A percentile compares a stretch with the other conserved stretches of the same genome.
Conservation (phyloP, 139 green algal species). For the Bryopsis sp. region DNA sequence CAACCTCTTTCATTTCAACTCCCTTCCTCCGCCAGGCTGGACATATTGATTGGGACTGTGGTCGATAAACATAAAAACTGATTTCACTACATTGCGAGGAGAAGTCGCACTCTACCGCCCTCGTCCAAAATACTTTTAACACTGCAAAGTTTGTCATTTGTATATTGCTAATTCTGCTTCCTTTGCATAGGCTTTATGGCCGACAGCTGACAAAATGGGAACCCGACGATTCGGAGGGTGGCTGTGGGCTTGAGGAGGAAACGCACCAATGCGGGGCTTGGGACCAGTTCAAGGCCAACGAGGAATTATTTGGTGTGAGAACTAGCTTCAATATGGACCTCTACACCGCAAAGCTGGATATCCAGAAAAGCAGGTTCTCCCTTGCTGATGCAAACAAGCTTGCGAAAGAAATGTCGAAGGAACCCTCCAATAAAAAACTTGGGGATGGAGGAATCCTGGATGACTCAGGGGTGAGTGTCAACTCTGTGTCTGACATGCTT, state of each 20-base stretch:
- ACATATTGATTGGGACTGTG: no score
- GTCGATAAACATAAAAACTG: no score
- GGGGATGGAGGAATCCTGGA: constrained; percentile 1
- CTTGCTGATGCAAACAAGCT: constrained; percentile 9
- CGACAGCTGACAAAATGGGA: constrained; percentile 68
- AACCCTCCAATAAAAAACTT: neutral
- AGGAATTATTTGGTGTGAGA: constrained; percentile 70
- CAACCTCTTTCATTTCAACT: no score
- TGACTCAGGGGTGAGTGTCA: constrained; percentile 11
- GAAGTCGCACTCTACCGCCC: no score
- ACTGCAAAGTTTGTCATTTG: no score
- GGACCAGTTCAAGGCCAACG: constrained; percentile 89
- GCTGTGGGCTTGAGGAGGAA: constrained; percentile 22
- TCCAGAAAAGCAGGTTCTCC: neutral
- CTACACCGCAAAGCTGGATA: constrained; percentile 60
- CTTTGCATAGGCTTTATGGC: constrained; percentile 19
- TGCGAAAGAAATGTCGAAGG: neutral
- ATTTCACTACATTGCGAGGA: no score
- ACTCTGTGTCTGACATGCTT: neutral
- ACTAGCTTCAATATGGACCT: constrained; percentile 71
- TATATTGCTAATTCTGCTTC: no score
- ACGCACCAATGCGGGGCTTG: constrained; percentile 33
- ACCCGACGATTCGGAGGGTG: constrained; percentile 30
- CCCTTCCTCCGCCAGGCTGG: no score
- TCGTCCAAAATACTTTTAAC: no score